A percentile compares a stretch with the other conserved stretches of the same genome.
phyloP scores from a whole-genome alignment of 1,284 basidiomycete species.

The Phylloboletellus chloephorus region DNA sequence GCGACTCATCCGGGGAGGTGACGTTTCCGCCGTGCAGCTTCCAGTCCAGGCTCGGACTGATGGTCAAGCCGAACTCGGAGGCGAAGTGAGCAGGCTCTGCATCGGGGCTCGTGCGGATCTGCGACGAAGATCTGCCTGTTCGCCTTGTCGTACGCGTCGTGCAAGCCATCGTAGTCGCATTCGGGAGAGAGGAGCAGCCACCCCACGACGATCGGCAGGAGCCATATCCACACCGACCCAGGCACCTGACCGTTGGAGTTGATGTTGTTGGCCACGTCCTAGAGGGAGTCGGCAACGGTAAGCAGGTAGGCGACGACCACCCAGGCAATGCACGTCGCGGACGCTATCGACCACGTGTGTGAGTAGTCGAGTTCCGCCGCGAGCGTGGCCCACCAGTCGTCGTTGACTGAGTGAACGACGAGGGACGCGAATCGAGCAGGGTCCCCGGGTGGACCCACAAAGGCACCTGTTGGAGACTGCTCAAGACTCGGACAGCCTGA shows the following conservation, averaged over 20 bases:
- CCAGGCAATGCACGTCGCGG: constrained; percentile 37
- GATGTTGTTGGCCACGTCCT: constrained; percentile 19
- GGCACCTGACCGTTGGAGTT: constrained; percentile 35
- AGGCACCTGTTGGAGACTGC: constrained; percentile 29
- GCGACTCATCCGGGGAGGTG: constrained; percentile 19
- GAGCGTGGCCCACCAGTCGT: constrained; percentile 28
- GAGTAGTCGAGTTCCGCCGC: constrained; percentile 25
- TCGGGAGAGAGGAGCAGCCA: constrained; percentile 41
- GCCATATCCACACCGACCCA: constrained; percentile 39
- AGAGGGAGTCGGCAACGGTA: constrained; percentile 37
- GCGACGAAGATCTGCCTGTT: constrained; percentile 20
- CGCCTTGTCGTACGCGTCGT: constrained; percentile 29
- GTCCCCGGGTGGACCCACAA: constrained; percentile 24
- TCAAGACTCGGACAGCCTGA: constrained; percentile 17
- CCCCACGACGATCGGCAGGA: constrained; percentile 38
- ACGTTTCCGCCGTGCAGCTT: neutral
- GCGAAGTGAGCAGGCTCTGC: constrained; percentile 2
- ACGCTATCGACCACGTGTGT: constrained; percentile 37
- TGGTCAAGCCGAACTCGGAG: constrained; percentile 21
- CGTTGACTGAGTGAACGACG: constrained; percentile 30
- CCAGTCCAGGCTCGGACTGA: constrained; percentile 12
- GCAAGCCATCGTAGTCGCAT: constrained; percentile 34
- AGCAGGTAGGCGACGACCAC: constrained; percentile 41
- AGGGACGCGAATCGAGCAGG: constrained; percentile 28
- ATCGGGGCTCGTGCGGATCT: constrained; percentile 1